Evolutionary conservation across 805 yeast genomes (phyloP), one percentile per base, ranked within the genome.

Genomic region (Wickerhamomyces chaumierensis): DNA sequence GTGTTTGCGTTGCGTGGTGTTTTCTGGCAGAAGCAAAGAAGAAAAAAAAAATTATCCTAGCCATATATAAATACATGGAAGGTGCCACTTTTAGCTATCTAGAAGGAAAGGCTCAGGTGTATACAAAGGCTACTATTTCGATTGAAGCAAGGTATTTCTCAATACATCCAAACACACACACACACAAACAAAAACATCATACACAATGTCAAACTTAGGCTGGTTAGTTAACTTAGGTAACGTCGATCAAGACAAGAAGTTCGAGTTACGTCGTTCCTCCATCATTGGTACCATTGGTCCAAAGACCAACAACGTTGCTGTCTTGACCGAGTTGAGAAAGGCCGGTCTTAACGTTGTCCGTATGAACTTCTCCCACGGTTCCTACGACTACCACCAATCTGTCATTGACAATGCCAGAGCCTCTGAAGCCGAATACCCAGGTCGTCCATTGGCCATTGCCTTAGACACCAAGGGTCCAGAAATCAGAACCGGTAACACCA

Each of bases 241-340:
- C 38, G 51, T 47, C 37, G 28, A 44, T n/a, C 55, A 51, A 43
- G 47, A 51, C 34, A 56, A 55, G 34, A 53, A 52, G 42, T 41
- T 44, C 40, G 52, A 52, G 34, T 36, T 52, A 31, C 54, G 98
- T 70, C 86, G 96, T 65, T 82, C 96, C 45, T 83, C 96, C 47
- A 92, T 92, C 68, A 88, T 92, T 59, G 96, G 97, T 63, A 92
- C 98, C 53, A 92, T 92, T 66, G 98, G 98, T 56, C 98, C 98
- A 59, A 87, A 86, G 72, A 85, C 97, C 67, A 92, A 92, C 78
- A 65, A 70, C 54, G 88, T 81, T 50, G 96, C 88, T 60, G 72
- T 74, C 51, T 68, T 92, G 58, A 85, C 79, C 55, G 74, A 77
- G 62, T 75, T 92, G 60, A 82, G 98, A 74, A 84, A 86, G 68